Base-by-base conservation (phyloP, 139 green algal genomes). In the Haematococcus sp. region DNA sequence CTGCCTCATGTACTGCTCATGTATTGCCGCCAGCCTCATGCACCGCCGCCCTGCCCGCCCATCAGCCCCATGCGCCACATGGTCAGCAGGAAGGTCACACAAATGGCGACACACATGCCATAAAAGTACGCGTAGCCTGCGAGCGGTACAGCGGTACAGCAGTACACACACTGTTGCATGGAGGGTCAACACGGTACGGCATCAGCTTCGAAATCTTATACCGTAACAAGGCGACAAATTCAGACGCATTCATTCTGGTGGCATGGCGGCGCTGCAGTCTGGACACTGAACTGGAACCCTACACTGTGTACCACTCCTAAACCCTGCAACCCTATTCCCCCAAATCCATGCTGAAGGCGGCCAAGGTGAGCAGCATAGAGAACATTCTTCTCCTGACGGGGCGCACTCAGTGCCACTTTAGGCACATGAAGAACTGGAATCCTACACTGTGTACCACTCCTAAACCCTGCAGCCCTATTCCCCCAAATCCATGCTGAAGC, bases 21-120 rank as follows among this genome's bases (percentile, higher is more conserved):
- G n/a, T n/a, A n/a, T n/a, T n/a, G n/a, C n/a, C n/a, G n/a, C n/a
- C n/a, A n/a, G n/a, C 40, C 40, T 49, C 40, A 49, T 7, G 7
- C 40, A 19, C 7, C 40, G 40, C 40, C 11, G 40, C 7, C 11
- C 40, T 49, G 40, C 40, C 40, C 40, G 7, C 40, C 40, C 40
- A 49, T 49, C 7, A 65, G 58, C 23, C 58, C 58, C 58, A 65
- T 33, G 17, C 58, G 23, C n/a, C 30, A 65, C 58, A 65, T 65
- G 23, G 58, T 40, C 17, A 65, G 28, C n/a, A 65, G n/a, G 30
- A 65, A 65, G n/a, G 30, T 34, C 23, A 34, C 23, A 34, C 58
- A 28, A 11, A 65, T 65, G n/a, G 30, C n/a, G 25, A 28, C 58
- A 11, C 58, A 65, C 58, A 65, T 65, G 58, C 58, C 28, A 11